Conservation (phyloP, 2,329 filamentous ascomycete genomes). For the Sphaerostilbella broomeana region DNA sequence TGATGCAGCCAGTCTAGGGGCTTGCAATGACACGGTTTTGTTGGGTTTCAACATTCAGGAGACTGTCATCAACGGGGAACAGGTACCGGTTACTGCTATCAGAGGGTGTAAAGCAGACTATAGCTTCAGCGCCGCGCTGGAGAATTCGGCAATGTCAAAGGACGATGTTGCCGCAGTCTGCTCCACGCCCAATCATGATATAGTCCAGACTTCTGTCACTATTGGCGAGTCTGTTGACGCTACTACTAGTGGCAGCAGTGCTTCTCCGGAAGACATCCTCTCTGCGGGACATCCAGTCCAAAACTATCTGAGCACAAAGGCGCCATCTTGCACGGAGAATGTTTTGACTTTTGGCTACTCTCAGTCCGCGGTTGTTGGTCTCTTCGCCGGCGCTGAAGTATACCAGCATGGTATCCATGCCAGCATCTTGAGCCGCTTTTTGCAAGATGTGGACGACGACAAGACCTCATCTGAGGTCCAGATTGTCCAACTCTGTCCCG, state of each 20-base stretch:
- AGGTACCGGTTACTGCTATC: constrained; percentile 1
- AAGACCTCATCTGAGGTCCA: constrained; percentile 13
- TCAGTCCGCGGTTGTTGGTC: constrained; percentile 14
- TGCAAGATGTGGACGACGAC: constrained; percentile 10
- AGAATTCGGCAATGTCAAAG: neutral
- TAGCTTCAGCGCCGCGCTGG: neutral
- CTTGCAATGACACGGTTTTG: constrained; percentile 9
- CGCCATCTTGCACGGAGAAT: constrained; percentile 14
- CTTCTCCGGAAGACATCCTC: constrained; percentile 1
- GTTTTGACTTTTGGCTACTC: constrained; percentile 14
- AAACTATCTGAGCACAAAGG: constrained; percentile 9
- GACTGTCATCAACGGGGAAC: neutral
- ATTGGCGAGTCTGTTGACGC: constrained; percentile 1
- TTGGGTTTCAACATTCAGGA: constrained; percentile 2
- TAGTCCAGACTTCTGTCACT: constrained; percentile 1
- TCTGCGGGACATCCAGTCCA: constrained; percentile 3
- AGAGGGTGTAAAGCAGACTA: constrained; percentile 7
- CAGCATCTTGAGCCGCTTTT: constrained; percentile 14
- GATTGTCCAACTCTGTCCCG: constrained; percentile 25
- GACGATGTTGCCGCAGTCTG: constrained; percentile 8
- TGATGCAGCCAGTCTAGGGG: constrained; percentile 1
- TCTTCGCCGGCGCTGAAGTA: constrained; percentile 19
- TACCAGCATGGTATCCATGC: constrained; percentile 18
- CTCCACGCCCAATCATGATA: constrained; percentile 7
- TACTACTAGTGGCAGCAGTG: neutral